A percentile compares a stretch with the other conserved stretches of the same genome.
These are phyloP conservation scores for Globisporangium echinulatum DNA, from an alignment of 352 stramenopile species.

Conservation along the genomic window DNA sequence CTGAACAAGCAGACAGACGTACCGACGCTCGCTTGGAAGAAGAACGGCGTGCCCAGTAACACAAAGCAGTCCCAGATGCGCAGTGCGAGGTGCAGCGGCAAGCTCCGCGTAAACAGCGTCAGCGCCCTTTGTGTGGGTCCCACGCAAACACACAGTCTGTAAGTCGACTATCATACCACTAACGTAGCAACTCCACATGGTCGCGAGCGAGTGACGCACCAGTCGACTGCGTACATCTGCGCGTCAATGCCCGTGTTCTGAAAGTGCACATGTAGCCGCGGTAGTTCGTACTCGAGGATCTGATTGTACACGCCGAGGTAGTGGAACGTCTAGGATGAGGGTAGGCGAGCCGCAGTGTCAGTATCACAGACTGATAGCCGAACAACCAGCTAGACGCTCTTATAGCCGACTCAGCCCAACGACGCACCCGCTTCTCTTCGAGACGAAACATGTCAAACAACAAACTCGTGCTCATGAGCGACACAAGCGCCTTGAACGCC, in stretches of 20 bases:
- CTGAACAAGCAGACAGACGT: neutral
- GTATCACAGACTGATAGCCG: no score
- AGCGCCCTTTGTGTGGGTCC: slow-evolving; percentile 36
- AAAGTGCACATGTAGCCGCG: slow-evolving; percentile 54
- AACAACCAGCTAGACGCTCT: no score
- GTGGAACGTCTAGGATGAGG: slow-evolving; percentile 60
- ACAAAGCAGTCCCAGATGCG: slow-evolving; percentile 84
- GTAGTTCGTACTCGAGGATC: slow-evolving; percentile 78
- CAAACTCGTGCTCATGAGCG: slow-evolving; percentile 75
- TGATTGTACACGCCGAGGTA: slow-evolving; percentile 76
- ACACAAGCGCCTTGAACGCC: slow-evolving; percentile 78
- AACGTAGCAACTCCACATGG: neutral
- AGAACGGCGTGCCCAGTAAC: slow-evolving; percentile 70
- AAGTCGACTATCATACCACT: no score
- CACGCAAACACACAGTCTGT: no score
- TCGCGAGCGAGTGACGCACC: slow-evolving; percentile 24
- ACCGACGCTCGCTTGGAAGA: slow-evolving; percentile 86
- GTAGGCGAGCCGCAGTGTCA: no score
- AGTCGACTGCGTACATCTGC: slow-evolving; percentile 86
- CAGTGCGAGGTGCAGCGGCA: slow-evolving; percentile 66
- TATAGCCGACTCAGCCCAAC: neutral
- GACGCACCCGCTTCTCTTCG: slow-evolving; percentile 63
- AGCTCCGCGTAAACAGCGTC: slow-evolving; percentile 72
- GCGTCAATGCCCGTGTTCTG: slow-evolving; percentile 67
- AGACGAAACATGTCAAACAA: slow-evolving; percentile 88